phyloP scores from a whole-genome alignment of 225 moss, liverwort and hornwort species.

The Physcomitrium patens region DNA sequence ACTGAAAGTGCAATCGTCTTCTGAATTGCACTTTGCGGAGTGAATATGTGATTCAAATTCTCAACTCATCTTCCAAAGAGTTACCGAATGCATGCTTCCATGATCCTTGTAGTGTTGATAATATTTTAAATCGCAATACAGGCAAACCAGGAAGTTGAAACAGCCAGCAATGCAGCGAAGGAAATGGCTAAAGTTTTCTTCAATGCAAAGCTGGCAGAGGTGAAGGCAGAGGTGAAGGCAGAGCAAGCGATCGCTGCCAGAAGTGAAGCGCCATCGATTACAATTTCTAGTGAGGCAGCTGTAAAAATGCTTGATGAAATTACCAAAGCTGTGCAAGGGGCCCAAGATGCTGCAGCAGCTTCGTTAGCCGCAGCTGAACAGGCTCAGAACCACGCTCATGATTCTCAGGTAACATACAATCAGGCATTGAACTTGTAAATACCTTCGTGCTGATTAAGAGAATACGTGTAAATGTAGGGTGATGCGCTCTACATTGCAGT shows the following conservation, averaged over 20 bases:
- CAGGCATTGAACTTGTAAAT: too few species aligned
- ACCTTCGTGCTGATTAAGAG: rapidly evolving
- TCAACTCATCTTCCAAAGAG: not conserved
- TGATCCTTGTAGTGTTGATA: not conserved
- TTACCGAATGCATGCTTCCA: not conserved
- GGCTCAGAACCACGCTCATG: constrained; percentile 60
- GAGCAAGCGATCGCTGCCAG: not conserved
- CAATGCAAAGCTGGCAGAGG: constrained; percentile 61
- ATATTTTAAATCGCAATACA: not conserved
- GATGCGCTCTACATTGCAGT: not conserved
- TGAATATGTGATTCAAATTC: too few species aligned
- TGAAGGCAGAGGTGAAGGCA: constrained; percentile 63
- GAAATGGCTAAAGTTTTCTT: constrained; percentile 64
- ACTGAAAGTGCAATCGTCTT: not conserved
- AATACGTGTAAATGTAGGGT: not conserved
- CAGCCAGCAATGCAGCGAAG: constrained; percentile 46
- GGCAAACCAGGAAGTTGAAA: constrained; percentile 46
- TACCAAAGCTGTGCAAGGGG: constrained; percentile 64
- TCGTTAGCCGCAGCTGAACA: constrained; percentile 48
- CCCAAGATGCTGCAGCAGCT: constrained; percentile 36
- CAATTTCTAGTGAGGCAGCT: constrained; percentile 46
- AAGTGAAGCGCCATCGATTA: too few species aligned
- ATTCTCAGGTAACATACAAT: constrained; percentile 37
- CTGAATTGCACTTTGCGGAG: too few species aligned
- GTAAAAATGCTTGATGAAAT: constrained; percentile 68